Conservation (phyloP, 306 rosid species). For the Castanospermum australe region DNA sequence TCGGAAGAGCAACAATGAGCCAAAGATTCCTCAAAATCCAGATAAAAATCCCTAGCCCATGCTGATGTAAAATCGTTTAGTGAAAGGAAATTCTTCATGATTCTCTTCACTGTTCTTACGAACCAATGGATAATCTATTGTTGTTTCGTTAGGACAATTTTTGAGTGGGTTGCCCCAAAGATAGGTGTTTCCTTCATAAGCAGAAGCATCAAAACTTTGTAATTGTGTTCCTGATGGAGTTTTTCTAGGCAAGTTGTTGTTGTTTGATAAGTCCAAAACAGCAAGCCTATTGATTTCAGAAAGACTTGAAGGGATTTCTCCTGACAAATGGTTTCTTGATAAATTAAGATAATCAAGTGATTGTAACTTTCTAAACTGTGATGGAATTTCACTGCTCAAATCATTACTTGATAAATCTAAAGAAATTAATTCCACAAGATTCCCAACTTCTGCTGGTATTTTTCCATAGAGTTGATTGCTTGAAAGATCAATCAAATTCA, state of each 20-base stretch:
- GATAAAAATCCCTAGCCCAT: neutral
- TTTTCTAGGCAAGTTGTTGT: neutral
- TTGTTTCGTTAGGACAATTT: neutral
- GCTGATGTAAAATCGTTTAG: neutral
- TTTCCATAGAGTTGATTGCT: neutral
- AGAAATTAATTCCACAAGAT: neutral
- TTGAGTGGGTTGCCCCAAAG: neutral
- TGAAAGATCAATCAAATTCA: neutral
- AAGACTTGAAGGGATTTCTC: constrained; percentile 8
- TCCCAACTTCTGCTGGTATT: neutral
- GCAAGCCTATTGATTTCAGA: neutral
- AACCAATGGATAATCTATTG: neutral
- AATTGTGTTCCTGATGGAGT: constrained; percentile 11
- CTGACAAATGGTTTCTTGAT: constrained; percentile 5
- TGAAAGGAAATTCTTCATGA: neutral
- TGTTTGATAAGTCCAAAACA: neutral
- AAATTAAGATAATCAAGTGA: neutral
- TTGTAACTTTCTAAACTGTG: neutral
- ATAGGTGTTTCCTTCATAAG: neutral
- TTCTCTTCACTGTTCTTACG: neutral
- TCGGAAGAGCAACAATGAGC: no score
- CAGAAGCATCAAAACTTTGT: neutral
- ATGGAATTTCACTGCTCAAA: neutral
- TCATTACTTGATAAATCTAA: no score
- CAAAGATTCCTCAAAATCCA: neutral